Evolutionary conservation across 2,329 filamentous ascomycete species (phyloP).

Genomic region (Colletotrichum sidae): DNA sequence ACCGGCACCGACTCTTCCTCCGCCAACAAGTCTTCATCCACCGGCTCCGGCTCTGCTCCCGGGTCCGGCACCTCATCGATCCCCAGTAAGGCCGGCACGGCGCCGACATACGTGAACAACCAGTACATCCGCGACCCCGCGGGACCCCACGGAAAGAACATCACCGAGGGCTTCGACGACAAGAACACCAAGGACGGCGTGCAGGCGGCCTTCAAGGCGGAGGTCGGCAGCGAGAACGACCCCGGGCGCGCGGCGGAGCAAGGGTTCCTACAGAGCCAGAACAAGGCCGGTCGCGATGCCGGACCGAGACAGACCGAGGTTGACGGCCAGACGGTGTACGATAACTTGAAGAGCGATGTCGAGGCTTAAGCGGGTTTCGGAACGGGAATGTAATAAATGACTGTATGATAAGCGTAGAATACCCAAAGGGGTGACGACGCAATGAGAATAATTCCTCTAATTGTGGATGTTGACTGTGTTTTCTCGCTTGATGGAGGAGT

Average conservation of each 20-base stretch:
- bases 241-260: constrained; percentile 58
- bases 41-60: constrained; percentile 18
- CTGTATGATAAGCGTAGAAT: constrained; percentile 22
- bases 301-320: constrained; percentile 43
- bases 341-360: constrained; percentile 43
- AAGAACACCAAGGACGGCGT: constrained; percentile 49
- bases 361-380: constrained; percentile 10
- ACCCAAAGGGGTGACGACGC: background rate
- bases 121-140: constrained; percentile 46
- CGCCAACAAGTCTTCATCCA: constrained; percentile 3
- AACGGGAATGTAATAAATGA: constrained; percentile 3
- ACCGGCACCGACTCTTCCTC: constrained; percentile 20
- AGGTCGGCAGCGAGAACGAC: constrained; percentile 61
- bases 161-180: constrained; percentile 50
- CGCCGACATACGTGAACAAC: constrained; percentile 53
- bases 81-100: constrained; percentile 41
- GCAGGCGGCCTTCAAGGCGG: constrained; percentile 52
- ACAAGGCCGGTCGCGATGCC: constrained; percentile 40
- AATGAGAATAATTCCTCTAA: too few relatives aligned
- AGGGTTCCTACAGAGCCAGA: constrained; percentile 49
- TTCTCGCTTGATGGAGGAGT: too few relatives aligned
- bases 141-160: constrained; percentile 58
- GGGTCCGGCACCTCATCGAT: constrained; percentile 27
- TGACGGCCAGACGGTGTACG: constrained; percentile 44
- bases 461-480: too few relatives aligned